phyloP scores from a whole-genome alignment of 192 early-diverging fungal genomes.

The Coemansia sp. region DNA sequence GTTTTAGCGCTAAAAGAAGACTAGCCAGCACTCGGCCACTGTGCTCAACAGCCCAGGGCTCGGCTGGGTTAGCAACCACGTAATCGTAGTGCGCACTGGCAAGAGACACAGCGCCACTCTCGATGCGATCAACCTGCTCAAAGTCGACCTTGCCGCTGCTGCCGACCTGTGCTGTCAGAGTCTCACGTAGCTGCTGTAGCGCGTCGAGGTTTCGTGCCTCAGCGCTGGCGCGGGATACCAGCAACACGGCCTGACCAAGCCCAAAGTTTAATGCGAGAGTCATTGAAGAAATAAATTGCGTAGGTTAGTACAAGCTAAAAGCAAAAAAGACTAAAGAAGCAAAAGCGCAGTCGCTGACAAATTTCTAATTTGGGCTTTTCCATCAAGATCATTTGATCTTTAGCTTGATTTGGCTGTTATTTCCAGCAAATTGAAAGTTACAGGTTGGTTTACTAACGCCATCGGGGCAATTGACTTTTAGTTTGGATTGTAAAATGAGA shows the following conservation, averaged over 20 bases:
- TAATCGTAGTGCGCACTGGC: conserved; percentile 60
- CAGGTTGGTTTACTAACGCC: too few relatives aligned
- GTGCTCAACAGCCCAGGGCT: conserved; percentile 65
- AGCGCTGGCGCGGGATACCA: conserved; percentile 38
- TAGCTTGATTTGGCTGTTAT: background rate
- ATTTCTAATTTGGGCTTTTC: background rate
- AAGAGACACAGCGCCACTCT: conserved; percentile 57
- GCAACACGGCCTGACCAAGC: conserved; percentile 32
- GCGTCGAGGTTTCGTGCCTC: conserved; percentile 31
- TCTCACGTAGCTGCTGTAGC: conserved; percentile 48
- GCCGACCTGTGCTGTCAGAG: conserved; percentile 58
- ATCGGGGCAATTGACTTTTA: too few relatives aligned
- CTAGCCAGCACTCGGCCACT: conserved; percentile 60
- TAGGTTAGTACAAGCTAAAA: background rate
- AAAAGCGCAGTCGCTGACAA: background rate
- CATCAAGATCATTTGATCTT: background rate
- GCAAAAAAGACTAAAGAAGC: background rate
- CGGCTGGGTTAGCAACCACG: conserved; percentile 59
- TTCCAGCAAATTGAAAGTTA: too few relatives aligned
- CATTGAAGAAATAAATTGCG: conserved; percentile 3
- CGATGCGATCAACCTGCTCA: conserved; percentile 83
- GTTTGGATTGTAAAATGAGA: conserved; percentile 12
- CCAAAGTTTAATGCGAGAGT: background rate
- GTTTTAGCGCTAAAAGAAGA: conserved; percentile 64
- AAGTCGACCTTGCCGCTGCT: conserved; percentile 67